Conservation (phyloP, 2,329 filamentous ascomycete genomes). For the Pseudopithomyces maydicus region DNA sequence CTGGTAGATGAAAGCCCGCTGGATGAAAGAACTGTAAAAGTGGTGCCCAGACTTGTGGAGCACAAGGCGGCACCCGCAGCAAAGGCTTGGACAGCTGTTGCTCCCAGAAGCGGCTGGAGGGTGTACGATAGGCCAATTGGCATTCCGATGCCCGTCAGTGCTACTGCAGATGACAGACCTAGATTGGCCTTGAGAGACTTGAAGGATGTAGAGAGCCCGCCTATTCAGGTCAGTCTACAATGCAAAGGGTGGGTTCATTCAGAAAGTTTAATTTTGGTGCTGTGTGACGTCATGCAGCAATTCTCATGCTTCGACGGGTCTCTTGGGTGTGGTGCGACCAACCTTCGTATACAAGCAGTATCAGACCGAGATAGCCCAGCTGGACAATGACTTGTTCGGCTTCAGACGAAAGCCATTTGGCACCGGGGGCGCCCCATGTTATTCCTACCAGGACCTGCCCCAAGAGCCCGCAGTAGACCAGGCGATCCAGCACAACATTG, state of each 20-base stretch:
- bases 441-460: constrained; percentile 75
- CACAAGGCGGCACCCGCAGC: constrained; percentile 74
- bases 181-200: constrained; percentile 64
- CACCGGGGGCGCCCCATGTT: constrained; percentile 71
- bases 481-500: constrained; percentile 62
- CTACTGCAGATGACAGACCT: constrained; percentile 64
- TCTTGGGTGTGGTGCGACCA: background rate
- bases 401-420: constrained; percentile 60
- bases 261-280: too few relatives aligned
- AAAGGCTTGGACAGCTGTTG: constrained; percentile 67
- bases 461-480: constrained; percentile 72
- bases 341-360: constrained; percentile 75
- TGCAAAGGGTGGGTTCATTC: background rate
- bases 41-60: constrained; percentile 76
- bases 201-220: constrained; percentile 63
- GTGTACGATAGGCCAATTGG: constrained; percentile 71
- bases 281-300: background rate
- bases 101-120: constrained; percentile 56
- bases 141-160: constrained; percentile 66
- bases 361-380: constrained; percentile 74
- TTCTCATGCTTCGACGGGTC: background rate
- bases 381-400: constrained; percentile 64
- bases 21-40: constrained; percentile 67
- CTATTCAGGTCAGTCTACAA: constrained; percentile 38
- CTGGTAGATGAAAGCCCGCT: constrained; percentile 61